These are phyloP conservation scores for Zasmidium citrigriseum DNA, from an alignment of 2,329 filamentous ascomycete species.

Conservation along the genomic window DNA sequence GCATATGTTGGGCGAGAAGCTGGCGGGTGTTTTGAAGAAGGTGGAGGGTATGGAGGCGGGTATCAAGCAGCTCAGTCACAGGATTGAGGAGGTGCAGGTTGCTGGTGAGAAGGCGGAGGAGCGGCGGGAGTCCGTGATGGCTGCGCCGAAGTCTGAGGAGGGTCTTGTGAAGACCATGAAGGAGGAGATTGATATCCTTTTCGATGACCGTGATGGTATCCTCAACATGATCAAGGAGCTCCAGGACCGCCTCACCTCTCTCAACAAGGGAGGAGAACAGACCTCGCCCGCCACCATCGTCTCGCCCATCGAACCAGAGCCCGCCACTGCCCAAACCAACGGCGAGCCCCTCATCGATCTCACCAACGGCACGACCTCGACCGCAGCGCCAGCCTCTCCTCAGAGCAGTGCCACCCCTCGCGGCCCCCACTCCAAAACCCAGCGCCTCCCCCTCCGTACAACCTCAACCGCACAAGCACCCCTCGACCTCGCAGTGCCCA, in stretches of 20 bases:
- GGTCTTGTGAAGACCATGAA: slow-evolving; percentile 9
- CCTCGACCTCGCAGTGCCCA: slow-evolving; percentile 25
- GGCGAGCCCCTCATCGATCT: too few species aligned
- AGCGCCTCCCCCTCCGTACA: slow-evolving; percentile 19
- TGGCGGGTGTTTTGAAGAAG: slow-evolving; percentile 6
- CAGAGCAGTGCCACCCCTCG: not conserved
- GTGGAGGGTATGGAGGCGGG: slow-evolving; percentile 9
- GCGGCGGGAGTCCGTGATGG: too few species aligned
- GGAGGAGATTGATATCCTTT: slow-evolving; percentile 23
- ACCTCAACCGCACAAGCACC: slow-evolving; percentile 16
- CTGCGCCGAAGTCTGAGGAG: not conserved
- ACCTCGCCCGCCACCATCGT: not conserved
- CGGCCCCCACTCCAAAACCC: slow-evolving; percentile 1
- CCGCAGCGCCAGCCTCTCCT: slow-evolving; percentile 1
- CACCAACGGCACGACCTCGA: slow-evolving; percentile 1
- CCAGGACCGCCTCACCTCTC: slow-evolving; percentile 16
- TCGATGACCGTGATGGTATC: slow-evolving; percentile 25
- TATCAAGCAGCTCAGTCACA: not conserved
- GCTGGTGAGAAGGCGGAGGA: not conserved
- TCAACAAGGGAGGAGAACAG: slow-evolving; percentile 8
- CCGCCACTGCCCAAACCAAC: too few species aligned
- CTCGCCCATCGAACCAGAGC: slow-evolving; percentile 17
- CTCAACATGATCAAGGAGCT: slow-evolving; percentile 15
- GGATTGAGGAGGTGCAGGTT: slow-evolving; percentile 1
- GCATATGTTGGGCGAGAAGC: slow-evolving; percentile 12